Base-by-base conservation (phyloP, 1,139 yeast genomes). In the Candida dubliniensis region DNA sequence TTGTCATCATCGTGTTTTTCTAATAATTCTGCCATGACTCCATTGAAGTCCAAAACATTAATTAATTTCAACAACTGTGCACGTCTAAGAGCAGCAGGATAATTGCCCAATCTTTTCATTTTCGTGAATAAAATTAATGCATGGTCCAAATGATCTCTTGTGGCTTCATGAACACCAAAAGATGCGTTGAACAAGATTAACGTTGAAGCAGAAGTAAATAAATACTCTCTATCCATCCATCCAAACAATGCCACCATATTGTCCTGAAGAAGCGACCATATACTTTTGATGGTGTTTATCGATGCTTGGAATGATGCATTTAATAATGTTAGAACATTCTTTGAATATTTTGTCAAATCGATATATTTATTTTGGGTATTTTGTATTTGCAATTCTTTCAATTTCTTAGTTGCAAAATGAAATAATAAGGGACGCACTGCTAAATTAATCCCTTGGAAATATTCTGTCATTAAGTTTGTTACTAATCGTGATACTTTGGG, bases 231-330 rank as follows among this genome's bases (percentile, higher is more conserved):
- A 59, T 88, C 96, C 89, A 87, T 85, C 73, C 90, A 87, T 1
- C 96, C 95, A 67, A 86, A 87, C 34, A 86, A 64, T 0, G 96
- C 93, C 26, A 87, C 84, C 87, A 85, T 83, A 51, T 84, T 84
- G 46, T 83, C 85, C 0, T 87, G 85, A 55, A 84, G 67, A 40
- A 87, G 67, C 0, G 85, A 82, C 87, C 91, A 84, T 4, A 87
- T 70, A 1, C 87, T 79, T 49, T 88, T 74, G 37, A 88, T 81
- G 0, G 93, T 83, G 56, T 87, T 87, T 40, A 87, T 84, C 0
- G 95, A 86, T 0, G 95, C 95, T 56, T 87, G 93, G 61, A 87
- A 81, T 1, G 95, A 86, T 2, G 95, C 86, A 62, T 87, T 87
- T 48, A 88, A 66, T 39, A 88, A 66, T 0, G 87, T 81, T 13